Evolutionary conservation across 495 filamentous ascomycete species (phyloP).

Genomic region (Cercophora scortea): DNA sequence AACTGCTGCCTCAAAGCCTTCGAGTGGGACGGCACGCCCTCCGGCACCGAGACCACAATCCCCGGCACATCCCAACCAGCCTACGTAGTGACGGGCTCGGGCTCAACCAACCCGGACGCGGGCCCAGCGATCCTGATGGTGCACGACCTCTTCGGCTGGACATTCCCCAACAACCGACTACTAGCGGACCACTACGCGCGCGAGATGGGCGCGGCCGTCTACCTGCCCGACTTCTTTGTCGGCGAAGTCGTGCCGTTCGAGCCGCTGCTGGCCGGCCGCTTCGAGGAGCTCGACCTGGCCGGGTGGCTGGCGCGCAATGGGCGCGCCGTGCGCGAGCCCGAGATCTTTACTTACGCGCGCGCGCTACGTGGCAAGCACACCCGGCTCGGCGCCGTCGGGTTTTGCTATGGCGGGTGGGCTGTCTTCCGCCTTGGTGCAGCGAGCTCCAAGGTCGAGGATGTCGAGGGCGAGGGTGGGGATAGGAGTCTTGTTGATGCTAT

Average conservation of each 20-base stretch:
- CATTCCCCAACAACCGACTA: conserved; percentile 46
- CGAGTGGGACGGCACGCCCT: conserved; percentile 40
- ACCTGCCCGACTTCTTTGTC: conserved; percentile 50
- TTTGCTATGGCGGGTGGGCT: conserved; percentile 56
- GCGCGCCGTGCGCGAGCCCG: conserved; percentile 41
- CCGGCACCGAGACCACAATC: conserved; percentile 29
- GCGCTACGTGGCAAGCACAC: conserved; percentile 32
- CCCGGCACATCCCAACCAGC: conserved; percentile 23
- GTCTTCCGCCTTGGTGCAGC: conserved; percentile 35
- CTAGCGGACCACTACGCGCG: conserved; percentile 50
- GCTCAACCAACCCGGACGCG: conserved; percentile 32
- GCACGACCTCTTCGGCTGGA: conserved; percentile 54
- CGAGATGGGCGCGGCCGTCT: conserved; percentile 43
- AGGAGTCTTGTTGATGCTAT: conserved; percentile 48
- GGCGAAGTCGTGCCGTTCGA: conserved; percentile 27
- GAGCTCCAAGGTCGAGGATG: not conserved
- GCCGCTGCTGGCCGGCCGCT: conserved; percentile 20
- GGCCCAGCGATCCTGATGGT: conserved; percentile 49
- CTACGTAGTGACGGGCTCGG: conserved; percentile 37
- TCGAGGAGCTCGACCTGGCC: conserved; percentile 31
- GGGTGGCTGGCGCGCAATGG: conserved; percentile 29
- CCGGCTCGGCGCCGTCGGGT: conserved; percentile 48
- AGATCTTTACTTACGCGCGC: conserved; percentile 44
- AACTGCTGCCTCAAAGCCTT: conserved; percentile 34
- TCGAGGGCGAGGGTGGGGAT: conserved; percentile 14